Evolutionary conservation across 352 stramenopile genomes (phyloP).

Genomic region (Phytophthora pluvialis): DNA sequence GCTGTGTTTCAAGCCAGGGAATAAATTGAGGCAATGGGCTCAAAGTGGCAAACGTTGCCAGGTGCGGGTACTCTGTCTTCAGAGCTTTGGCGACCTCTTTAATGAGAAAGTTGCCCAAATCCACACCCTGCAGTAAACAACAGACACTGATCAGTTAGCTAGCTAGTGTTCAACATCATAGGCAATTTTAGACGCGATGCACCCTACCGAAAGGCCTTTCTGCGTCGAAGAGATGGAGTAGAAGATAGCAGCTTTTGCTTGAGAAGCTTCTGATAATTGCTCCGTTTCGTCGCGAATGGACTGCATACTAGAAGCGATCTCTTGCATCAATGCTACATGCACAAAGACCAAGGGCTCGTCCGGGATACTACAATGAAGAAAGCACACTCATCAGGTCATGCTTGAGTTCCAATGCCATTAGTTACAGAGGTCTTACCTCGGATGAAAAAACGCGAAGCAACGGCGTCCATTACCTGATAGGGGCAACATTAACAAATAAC

Average conservation of each 20-base stretch:
- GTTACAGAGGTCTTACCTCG: constrained; percentile 49
- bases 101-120: constrained; percentile 96
- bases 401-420: background rate
- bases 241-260: constrained; percentile 90
- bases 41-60: constrained; percentile 93
- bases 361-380: constrained; percentile 56
- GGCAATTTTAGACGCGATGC: background rate
- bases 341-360: constrained; percentile 95
- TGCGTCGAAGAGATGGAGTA: constrained; percentile 97
- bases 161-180: background rate
- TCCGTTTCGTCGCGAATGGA: constrained; percentile 88
- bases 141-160: constrained; percentile 6
- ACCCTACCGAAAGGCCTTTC: constrained; percentile 79
- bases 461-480: constrained; percentile 63
- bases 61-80: constrained; percentile 66
- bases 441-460: constrained; percentile 96
- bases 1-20: constrained; percentile 91
- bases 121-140: constrained; percentile 76
- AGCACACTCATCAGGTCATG: constrained; percentile 4
- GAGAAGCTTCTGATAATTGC: constrained; percentile 57
- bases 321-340: constrained; percentile 92
- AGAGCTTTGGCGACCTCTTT: constrained; percentile 93
- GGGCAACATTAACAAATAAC: background rate
- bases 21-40: constrained; percentile 95
- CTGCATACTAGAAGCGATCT: constrained; percentile 92